A percentile compares a stretch with the other conserved stretches of the same genome.
phyloP scores from a whole-genome alignment of 768 basidiomycete genomes.

The Serpula lacrymans region DNA sequence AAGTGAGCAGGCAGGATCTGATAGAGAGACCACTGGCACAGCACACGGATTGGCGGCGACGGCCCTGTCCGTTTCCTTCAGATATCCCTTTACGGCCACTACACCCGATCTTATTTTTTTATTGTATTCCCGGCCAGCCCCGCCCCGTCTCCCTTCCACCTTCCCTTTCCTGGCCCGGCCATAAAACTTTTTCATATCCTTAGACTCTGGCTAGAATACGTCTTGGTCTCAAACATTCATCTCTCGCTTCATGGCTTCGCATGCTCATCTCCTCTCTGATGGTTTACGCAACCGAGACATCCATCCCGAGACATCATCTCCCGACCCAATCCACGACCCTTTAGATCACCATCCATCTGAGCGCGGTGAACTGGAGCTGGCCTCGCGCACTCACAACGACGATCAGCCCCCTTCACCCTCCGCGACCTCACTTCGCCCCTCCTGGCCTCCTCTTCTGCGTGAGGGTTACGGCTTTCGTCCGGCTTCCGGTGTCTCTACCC shows the following conservation, averaged over 20 bases:
- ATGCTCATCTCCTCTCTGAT: conserved; percentile 40
- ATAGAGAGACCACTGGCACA: conserved; percentile 13
- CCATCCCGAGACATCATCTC: conserved; percentile 10
- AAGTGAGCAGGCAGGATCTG: conserved; percentile 9
- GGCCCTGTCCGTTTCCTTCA: conserved; percentile 13
- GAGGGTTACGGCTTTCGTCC: conserved; percentile 85
- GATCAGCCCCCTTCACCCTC: conserved; percentile 12
- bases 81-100: conserved; percentile 18
- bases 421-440: conserved; percentile 14
- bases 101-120: not conserved
- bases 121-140: too few relatives aligned
- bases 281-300: conserved; percentile 46
- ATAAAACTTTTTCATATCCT: not conserved
- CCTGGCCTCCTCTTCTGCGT: conserved; percentile 39
- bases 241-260: conserved; percentile 20
- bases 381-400: conserved; percentile 1
- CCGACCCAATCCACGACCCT: too few relatives aligned
- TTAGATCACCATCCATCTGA: not conserved
- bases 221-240: conserved; percentile 1
- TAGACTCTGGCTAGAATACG: not conserved
- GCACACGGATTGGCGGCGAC: conserved; percentile 3
- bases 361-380: conserved; percentile 6
- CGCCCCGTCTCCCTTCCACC: too few relatives aligned
- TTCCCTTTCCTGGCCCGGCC: conserved; percentile 4
- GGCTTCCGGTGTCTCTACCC: conserved; percentile 65